These are phyloP conservation scores for Melampsora americana DNA, from an alignment of 1,284 basidiomycete species.

Conservation along the genomic window DNA sequence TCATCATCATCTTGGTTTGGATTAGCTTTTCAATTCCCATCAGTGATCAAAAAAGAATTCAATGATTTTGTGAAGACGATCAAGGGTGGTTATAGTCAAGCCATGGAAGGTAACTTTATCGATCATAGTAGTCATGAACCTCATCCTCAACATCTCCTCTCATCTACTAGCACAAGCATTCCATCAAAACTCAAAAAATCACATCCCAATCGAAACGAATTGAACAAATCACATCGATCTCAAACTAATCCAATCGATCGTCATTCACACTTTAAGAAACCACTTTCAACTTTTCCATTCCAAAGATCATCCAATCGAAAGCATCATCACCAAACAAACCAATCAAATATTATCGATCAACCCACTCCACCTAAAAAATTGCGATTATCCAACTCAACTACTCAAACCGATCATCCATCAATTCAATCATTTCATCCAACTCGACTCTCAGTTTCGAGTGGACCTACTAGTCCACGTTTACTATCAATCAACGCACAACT, in stretches of 20 bases:
- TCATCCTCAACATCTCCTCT: neutral
- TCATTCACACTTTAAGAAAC: neutral
- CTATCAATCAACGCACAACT: neutral
- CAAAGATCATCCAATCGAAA: too few relatives aligned
- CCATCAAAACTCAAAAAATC: neutral
- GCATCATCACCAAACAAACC: neutral
- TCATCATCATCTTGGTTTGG: constrained; percentile 30
- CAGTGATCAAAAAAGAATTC: constrained; percentile 40
- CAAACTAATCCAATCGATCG: neutral
- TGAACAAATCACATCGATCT: neutral
- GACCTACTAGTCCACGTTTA: neutral
- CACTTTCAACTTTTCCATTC: too few relatives aligned
- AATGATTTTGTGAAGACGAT: constrained; percentile 38
- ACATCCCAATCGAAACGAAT: neutral
- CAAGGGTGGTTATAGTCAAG: constrained; percentile 12
- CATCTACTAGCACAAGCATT: neutral
- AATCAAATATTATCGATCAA: constrained; percentile 13
- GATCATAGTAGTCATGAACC: neutral
- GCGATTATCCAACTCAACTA: neutral
- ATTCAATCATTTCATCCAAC: neutral
- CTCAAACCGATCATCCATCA: neutral
- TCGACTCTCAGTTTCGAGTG: neutral
- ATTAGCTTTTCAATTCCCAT: constrained; percentile 36
- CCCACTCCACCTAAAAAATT: constrained; percentile 28
- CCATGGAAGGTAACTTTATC: neutral